Base-by-base conservation (phyloP, 768 basidiomycete species). In the Sarcodon sp. region DNA sequence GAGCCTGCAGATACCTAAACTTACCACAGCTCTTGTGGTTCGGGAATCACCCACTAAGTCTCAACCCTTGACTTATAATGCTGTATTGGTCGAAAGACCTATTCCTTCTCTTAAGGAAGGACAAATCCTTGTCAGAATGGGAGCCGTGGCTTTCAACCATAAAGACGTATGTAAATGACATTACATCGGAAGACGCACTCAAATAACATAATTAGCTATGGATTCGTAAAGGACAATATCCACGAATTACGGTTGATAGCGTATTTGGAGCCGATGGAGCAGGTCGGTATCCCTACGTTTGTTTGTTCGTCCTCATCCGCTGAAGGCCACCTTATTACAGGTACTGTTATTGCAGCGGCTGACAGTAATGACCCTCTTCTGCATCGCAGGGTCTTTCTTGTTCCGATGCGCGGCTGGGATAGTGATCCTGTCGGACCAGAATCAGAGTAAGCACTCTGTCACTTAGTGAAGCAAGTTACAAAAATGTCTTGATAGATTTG, bases 351-450 rank as follows among this genome's bases (percentile, higher is more conserved):
- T 18, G 79, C 77, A 2, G 69, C 81, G 15, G 65, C 68, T 7
- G 69, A 75, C 15, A 54, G 66, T 0, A 57, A 68, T 6, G 87
- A 87, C 54, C 55, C 70, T 0, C 69, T 88, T 6, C 58, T 88
- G 10, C 61, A 71, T 39, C 72, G 70, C 51, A 77, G 81, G 35
- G 85, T 89, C 27, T 86, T 89, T 60, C 69, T 89, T n/a, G 71
- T 70, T 1, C 87, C 87, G 1, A 77, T 71, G 62, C 76, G 79
- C 4, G 87, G 86, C n/a, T 89, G 87, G 87, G 71, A 81, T 54
- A 69, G 59, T 27, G 64, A 76, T 51, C 79, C 78, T 2, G 66
- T 74, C 12, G 78, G 73, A 0, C 87, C 87, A 3, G 86, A 88
- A 65, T 67, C 68, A 9, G 64, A 61, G 85, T 85, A 54, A 47